phyloP scores from a whole-genome alignment of 2,329 filamentous ascomycete species.

The Verticillium alfalfae region DNA sequence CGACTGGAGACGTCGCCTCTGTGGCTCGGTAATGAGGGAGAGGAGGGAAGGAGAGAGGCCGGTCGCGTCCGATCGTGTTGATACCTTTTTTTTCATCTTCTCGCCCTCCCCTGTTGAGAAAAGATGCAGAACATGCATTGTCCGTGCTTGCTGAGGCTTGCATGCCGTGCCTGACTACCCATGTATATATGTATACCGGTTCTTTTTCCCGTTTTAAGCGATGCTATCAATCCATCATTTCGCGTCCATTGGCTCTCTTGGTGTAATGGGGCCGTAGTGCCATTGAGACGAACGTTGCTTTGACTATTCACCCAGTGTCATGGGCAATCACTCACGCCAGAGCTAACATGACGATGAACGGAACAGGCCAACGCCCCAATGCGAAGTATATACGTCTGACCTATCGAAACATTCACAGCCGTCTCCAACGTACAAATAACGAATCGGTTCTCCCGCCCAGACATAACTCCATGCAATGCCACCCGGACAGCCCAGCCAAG shows the following conservation, averaged over 20 bases:
- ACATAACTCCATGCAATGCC: not conserved
- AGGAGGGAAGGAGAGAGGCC: not conserved
- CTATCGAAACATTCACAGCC: not conserved
- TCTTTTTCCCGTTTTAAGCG: not conserved
- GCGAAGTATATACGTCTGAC: not conserved
- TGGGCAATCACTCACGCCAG: too few species aligned
- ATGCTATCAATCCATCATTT: not conserved
- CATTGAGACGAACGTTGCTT: too few species aligned
- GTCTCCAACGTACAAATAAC: not conserved
- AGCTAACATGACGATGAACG: too few species aligned
- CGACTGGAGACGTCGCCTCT: too few species aligned
- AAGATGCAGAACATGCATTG: not conserved
- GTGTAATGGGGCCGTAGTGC: too few species aligned
- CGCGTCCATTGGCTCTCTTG: not conserved
- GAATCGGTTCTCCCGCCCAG: not conserved
- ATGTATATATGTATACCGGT: not conserved
- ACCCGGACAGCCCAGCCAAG: not conserved
- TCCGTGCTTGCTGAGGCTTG: not conserved
- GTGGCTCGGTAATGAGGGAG: not conserved
- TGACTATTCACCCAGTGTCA: too few species aligned
- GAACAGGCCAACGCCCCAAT: not conserved
- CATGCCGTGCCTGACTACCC: not conserved
- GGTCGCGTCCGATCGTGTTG: not conserved
- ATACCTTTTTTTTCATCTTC: not conserved
- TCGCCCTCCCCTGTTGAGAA: too few species aligned